Evolutionary conservation across 352 stramenopile species (phyloP).

Genomic region (Globisporangium parvum): DNA sequence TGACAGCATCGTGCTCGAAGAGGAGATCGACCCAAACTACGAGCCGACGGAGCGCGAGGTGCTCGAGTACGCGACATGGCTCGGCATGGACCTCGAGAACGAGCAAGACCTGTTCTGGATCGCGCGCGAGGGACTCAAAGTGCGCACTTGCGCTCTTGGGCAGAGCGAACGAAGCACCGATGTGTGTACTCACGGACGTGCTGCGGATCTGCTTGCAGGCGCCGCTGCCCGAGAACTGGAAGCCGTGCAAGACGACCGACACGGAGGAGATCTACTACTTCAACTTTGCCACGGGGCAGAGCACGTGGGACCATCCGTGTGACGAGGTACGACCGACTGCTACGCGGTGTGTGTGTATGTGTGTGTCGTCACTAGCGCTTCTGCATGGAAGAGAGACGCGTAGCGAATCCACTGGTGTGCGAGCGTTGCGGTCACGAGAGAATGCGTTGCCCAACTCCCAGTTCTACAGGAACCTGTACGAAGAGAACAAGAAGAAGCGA

Average conservation of each 20-base stretch:
- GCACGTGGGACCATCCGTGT: conserved; percentile 93
- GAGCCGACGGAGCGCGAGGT: conserved; percentile 89
- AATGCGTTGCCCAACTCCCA: conserved; percentile 11
- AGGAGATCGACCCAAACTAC: conserved; percentile 95
- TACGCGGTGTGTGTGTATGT: not conserved
- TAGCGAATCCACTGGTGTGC: not conserved
- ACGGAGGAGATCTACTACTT: conserved; percentile 97
- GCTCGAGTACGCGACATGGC: conserved; percentile 92
- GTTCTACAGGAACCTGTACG: conserved; percentile 92
- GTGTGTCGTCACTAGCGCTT: not conserved
- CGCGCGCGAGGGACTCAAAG: conserved; percentile 89
- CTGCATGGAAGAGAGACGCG: not conserved
- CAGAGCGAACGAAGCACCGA: not conserved
- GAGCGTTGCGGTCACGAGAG: not conserved
- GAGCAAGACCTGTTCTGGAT: conserved; percentile 94
- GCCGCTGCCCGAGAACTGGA: conserved; percentile 93
- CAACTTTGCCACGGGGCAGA: conserved; percentile 90
- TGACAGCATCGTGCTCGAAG: conserved; percentile 89
- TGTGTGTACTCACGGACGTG: not conserved
- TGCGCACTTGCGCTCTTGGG: not conserved
- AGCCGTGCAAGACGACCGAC: conserved; percentile 93
- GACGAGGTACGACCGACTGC: conserved; percentile 59
- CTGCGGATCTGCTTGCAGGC: conserved; percentile 25
- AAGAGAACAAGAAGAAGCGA: conserved; percentile 88
- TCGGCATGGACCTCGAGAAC: conserved; percentile 92